Base-by-base conservation (phyloP, 495 filamentous ascomycete genomes). In the Podospora pseudocomata region DNA sequence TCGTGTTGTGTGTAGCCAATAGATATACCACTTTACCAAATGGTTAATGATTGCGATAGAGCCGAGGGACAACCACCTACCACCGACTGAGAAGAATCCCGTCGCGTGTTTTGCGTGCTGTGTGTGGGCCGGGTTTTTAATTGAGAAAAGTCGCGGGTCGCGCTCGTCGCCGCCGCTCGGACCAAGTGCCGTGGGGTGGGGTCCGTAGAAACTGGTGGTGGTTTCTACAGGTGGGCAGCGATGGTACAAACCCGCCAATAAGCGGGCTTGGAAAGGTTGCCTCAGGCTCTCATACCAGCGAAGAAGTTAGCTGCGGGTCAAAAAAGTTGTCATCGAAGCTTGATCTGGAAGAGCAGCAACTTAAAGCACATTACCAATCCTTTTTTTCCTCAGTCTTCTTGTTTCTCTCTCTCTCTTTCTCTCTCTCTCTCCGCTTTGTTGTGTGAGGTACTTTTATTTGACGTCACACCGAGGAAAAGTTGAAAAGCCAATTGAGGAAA, bases 81-180 rank as follows among this genome's bases (percentile, higher is more conserved):
- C 16, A 28, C 23, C 30, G 19, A 6, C 59, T 32, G 59, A 26
- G 4, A 23, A 26, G 23, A 23, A 7, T 26, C 23, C 23, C n/a
- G 59, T 11, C 59, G 26, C 59, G 59, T 18, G 56, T 58, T 16
- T 5, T 27, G 56, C 59, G 11, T 30, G 23, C 23, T 1, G 44
- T 55, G 34, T 49, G 28, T 34, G 49, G 53, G 11, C 30, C 55
- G 30, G 32, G 32, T 63, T 54, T 65, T 64, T 57, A 39, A 63
- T 65, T 34, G 67, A 74, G 76, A 70, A 65, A 49, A 49, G 67
- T 69, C 70, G 70, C 74, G 70, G 64, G 60, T 72, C 72, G 68
- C 72, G 72, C 49, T 66, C 30, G 30, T 7, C 30, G 30, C 30
- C 30, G 30, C 30, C 30, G 30, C 30, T 32, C 7, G 30, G 30